These are phyloP conservation scores for Lippia alba DNA, from an alignment of 305 asterid genomes.

Conservation along the genomic window DNA sequence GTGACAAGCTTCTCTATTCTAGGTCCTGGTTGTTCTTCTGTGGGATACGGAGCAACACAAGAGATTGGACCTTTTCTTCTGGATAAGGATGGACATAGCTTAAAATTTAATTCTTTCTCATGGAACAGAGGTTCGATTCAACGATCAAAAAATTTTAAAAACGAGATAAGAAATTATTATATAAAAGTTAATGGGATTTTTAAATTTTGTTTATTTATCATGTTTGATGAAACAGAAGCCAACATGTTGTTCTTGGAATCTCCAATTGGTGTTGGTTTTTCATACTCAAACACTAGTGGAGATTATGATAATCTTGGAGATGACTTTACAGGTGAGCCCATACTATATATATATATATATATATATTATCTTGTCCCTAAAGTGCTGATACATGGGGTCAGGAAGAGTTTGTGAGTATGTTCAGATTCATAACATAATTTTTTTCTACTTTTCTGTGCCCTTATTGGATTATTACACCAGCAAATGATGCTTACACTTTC, in stretches of 20 bases:
- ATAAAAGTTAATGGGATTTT: constrained; percentile 12
- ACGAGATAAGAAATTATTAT: too few species aligned
- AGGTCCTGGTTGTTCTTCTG: constrained; percentile 99
- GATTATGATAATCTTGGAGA: constrained; percentile 85
- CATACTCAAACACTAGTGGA: constrained; percentile 73
- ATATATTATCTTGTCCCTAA: constrained; percentile 21
- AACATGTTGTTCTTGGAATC: constrained; percentile 89
- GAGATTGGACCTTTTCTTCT: constrained; percentile 91
- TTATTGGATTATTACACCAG: constrained; percentile 45
- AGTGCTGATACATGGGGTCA: not conserved
- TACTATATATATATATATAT: constrained; percentile 16
- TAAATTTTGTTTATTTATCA: constrained; percentile 15
- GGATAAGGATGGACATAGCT: constrained; percentile 55
- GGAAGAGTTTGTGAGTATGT: not conserved
- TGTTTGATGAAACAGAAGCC: constrained; percentile 72
- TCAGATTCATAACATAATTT: constrained; percentile 18
- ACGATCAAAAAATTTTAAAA: too few species aligned
- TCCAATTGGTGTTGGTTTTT: constrained; percentile 94
- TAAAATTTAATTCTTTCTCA: constrained; percentile 57
- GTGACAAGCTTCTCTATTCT: constrained; percentile 48
- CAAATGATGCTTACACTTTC: constrained; percentile 83
- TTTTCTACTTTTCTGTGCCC: constrained; percentile 6
- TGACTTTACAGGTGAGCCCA: constrained; percentile 68
- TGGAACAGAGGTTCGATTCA: constrained; percentile 66
- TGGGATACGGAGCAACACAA: constrained; percentile 97